Percentiles rank a stretch among this genome's conserved stretches.
phyloP scores from a whole-genome alignment of 176 grass and related monocot species.

The Melocanna baccifera region DNA sequence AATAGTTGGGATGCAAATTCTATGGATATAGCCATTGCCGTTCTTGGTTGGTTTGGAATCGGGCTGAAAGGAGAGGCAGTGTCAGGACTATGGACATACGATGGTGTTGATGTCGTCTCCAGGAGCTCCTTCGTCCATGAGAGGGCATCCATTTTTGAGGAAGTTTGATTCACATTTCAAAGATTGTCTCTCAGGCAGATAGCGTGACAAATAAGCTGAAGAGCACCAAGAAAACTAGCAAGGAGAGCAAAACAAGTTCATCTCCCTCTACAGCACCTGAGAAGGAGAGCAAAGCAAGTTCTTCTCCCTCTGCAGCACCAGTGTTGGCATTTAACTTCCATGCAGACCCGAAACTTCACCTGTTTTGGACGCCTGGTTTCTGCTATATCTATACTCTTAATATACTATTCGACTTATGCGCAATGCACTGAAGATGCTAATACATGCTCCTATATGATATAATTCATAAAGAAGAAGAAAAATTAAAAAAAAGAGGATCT shows the following conservation, averaged over 20 bases:
- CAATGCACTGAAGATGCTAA: not conserved
- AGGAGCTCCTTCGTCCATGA: slow-evolving; percentile 60
- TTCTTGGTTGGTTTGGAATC: slow-evolving; percentile 84
- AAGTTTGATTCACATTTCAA: slow-evolving; percentile 78
- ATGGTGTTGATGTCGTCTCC: slow-evolving; percentile 68
- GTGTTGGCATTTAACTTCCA: not conserved
- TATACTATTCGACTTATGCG: not conserved
- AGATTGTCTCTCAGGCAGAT: slow-evolving; percentile 75
- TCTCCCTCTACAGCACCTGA: not conserved
- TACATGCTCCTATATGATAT: not conserved
- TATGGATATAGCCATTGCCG: slow-evolving; percentile 70
- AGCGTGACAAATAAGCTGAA: slow-evolving; percentile 61
- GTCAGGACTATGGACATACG: slow-evolving; percentile 77
- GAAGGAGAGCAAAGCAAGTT: not conserved
- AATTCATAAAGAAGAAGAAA: not conserved
- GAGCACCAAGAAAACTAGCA: slow-evolving; percentile 35
- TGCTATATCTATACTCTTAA: not conserved
- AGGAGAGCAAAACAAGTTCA: not conserved
- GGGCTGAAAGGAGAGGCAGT: slow-evolving; percentile 67
- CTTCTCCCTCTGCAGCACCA: not conserved
- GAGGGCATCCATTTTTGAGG: slow-evolving; percentile 73
- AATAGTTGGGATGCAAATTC: slow-evolving; percentile 72
- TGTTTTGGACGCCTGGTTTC: not conserved
- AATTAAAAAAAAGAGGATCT: not conserved
- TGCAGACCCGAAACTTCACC: not conserved